A percentile compares a stretch with the other conserved stretches of the same genome.
These are phyloP conservation scores for Exutisphaerella laricina DNA, from an alignment of 2,329 filamentous ascomycete species.

Conservation along the genomic window DNA sequence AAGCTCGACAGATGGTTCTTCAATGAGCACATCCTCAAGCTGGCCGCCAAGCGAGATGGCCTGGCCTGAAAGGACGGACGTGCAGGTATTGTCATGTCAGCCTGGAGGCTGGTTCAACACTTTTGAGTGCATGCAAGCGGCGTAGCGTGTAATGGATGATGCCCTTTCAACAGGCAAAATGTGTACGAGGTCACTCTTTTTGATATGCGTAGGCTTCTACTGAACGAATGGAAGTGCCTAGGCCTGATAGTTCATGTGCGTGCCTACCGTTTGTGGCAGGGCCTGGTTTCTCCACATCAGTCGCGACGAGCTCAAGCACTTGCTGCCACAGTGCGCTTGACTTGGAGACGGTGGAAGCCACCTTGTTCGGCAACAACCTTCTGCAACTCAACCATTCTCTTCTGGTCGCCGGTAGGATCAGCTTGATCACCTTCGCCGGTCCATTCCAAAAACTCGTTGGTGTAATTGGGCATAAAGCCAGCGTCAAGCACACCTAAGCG, in stretches of 20 bases:
- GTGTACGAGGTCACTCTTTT: not conserved
- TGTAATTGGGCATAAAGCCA: slow-evolving; percentile 66
- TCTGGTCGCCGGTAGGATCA: slow-evolving; percentile 68
- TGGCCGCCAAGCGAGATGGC: slow-evolving; percentile 18
- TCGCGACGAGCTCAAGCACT: slow-evolving; percentile 9
- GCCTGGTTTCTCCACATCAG: not conserved
- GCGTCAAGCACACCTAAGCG: slow-evolving; percentile 61
- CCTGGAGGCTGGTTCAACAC: slow-evolving; percentile 16
- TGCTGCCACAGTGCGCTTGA: slow-evolving; percentile 18
- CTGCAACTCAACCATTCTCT: slow-evolving; percentile 65
- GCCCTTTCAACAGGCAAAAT: slow-evolving; percentile 16
- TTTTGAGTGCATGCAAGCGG: not conserved
- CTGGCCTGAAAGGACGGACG: too few relatives aligned
- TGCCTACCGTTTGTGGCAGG: slow-evolving; percentile 3
- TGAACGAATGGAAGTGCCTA: slow-evolving; percentile 16
- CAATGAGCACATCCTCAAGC: slow-evolving; percentile 38
- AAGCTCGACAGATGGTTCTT: slow-evolving; percentile 29
- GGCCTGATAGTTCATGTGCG: slow-evolving; percentile 1
- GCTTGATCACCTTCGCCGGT: slow-evolving; percentile 56
- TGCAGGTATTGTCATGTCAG: too few relatives aligned
- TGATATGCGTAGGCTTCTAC: slow-evolving; percentile 10
- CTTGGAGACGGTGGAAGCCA: slow-evolving; percentile 54
- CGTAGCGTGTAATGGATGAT: not conserved
- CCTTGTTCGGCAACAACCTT: slow-evolving; percentile 59
- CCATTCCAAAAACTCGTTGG: slow-evolving; percentile 64